Percentiles rank a stretch among this genome's conserved stretches.
Evolutionary conservation across 805 yeast species (phyloP).

Genomic region (Candida rishiriensis): DNA sequence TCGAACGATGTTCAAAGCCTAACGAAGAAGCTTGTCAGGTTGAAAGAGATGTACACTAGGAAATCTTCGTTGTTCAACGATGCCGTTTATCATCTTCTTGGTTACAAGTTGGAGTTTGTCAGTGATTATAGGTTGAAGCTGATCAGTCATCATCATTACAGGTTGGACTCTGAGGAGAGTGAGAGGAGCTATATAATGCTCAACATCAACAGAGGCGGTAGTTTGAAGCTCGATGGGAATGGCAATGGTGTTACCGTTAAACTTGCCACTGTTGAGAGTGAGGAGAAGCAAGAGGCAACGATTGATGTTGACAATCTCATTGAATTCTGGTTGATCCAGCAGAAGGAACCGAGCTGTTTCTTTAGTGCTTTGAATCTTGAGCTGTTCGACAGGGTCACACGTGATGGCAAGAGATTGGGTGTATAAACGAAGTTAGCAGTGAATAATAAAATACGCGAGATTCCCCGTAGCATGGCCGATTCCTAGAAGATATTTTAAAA

Average conservation of each 20-base stretch:
- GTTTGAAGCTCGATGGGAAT: conserved; percentile 40
- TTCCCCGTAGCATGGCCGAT: no score
- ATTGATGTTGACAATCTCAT: conserved; percentile 53
- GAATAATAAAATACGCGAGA: no score
- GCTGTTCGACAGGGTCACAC: conserved; percentile 42
- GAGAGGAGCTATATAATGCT: conserved; percentile 19
- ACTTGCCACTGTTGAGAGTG: conserved; percentile 45
- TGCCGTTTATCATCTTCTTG: conserved; percentile 62
- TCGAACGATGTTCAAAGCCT: conserved; percentile 44
- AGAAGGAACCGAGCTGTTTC: conserved; percentile 71
- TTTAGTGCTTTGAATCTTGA: conserved; percentile 69
- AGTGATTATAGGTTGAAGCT: no score
- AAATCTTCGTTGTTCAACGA: conserved; percentile 71
- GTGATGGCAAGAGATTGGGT: not conserved
- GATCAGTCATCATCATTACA: conserved; percentile 36
- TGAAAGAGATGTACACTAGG: conserved; percentile 53
- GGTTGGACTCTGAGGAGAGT: conserved; percentile 12
- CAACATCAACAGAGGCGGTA: conserved; percentile 11
- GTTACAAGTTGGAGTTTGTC: conserved; percentile 55
- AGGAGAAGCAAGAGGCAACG: conserved; percentile 49
- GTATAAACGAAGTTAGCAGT: no score
- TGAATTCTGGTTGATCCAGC: conserved; percentile 62
- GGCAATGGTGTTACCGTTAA: not conserved
- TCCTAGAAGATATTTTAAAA: no score
- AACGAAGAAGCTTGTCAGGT: conserved; percentile 48